Conservation (phyloP, 2,329 filamentous ascomycete species). For the Phialophora macrospora region DNA sequence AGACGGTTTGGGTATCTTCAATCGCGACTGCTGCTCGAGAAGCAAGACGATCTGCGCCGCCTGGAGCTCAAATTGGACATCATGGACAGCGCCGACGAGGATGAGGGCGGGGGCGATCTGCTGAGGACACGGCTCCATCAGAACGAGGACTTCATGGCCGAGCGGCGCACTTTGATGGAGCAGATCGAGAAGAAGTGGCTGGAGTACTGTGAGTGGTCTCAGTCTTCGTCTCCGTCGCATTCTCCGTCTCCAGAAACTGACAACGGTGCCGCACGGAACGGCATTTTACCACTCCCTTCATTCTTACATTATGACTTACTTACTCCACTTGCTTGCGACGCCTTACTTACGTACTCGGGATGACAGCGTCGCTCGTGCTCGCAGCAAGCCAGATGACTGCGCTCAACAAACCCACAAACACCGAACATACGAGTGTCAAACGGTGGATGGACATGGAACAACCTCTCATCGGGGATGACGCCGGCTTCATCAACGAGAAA, state of each 20-base stretch:
- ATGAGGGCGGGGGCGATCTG: not conserved
- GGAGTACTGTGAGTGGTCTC: not conserved
- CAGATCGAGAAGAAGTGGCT: not conserved
- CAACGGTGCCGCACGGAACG: not conserved
- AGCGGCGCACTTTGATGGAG: not conserved
- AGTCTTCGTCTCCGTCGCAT: no score
- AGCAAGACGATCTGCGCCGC: constrained; percentile 40
- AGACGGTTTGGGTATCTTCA: constrained; percentile 51
- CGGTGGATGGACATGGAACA: constrained; percentile 40
- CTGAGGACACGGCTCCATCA: not conserved
- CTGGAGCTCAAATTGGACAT: constrained; percentile 39
- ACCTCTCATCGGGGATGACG: constrained; percentile 39
- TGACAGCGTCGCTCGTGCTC: constrained; percentile 32
- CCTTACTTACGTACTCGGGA: not conserved
- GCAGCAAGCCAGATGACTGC: constrained; percentile 40
- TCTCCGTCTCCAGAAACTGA: no score
- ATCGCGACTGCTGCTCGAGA: constrained; percentile 44
- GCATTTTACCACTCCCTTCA: no score
- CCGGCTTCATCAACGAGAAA: constrained; percentile 45
- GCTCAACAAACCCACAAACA: constrained; percentile 41
- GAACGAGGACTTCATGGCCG: not conserved
- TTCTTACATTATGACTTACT: no score
- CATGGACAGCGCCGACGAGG: constrained; percentile 6
- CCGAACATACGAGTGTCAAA: constrained; percentile 45
- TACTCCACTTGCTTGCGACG: no score